Base-by-base conservation (phyloP, 208 protist species). In the Leishmania amazonensis region DNA sequence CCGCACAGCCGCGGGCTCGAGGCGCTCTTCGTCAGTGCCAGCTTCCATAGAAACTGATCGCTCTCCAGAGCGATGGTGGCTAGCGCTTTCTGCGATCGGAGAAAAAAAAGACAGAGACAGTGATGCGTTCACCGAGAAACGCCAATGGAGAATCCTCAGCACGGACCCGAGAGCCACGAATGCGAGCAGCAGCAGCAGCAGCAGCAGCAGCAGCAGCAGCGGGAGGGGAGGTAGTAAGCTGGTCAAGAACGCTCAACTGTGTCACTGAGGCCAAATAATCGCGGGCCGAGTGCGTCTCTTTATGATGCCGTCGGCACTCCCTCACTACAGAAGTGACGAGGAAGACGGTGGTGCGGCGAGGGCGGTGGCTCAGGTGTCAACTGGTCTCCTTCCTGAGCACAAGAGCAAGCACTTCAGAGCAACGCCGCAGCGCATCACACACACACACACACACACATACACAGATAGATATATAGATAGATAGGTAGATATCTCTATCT, bases 1-100 rank as follows among this genome's bases (percentile, higher is more conserved):
- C 28, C 83, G 83, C 67, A 76, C 67, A 0, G 68, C 73, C 38
- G 49, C 40, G 1, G 75, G 83, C 57, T 80, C 78, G 40, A 47
- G 40, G 19, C 7, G 35, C 57, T 85, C 73, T 0, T 24, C 67
- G 5, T 78, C 58, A 21, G 9, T 45, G 35, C 24, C 15, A 24
- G 31, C 35, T 35, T 79, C 75, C 75, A 79, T 79, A 40, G 42
- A 31, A n/a, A 8, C 58, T 17, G 53, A 53, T 8, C 6, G 13
- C 21, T 38, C 40, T 19, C 38, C 19, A 58, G 21, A 51, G 70
- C 1, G 2, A 15, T 6, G 40, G 24, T 24, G 9, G 28, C 3
- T 5, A 28, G 70, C 28, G 67, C 35, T 49, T 35, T 35, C 70
- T 17, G 21, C 15, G 64, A 31, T 19, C 42, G 28, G 17, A 40